phyloP scores from a whole-genome alignment of 2,329 filamentous ascomycete genomes.

The Escovopsis sp. region DNA sequence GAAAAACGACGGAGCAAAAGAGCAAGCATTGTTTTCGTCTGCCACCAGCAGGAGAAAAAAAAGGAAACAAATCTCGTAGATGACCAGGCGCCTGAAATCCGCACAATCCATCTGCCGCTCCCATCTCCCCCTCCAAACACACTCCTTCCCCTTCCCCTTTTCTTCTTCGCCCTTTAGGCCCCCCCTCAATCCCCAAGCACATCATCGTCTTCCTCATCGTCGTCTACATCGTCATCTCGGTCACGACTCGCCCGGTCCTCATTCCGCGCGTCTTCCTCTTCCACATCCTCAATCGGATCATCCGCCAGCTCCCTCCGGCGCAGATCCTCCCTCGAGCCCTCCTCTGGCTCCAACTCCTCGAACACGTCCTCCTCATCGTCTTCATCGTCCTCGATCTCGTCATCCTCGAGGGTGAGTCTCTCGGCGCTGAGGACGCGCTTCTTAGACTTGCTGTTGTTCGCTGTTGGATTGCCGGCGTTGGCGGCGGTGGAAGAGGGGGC shows the following conservation, averaged over 20 bases:
- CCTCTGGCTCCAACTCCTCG: slow-evolving; percentile 36
- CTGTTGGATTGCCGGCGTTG: slow-evolving; percentile 3
- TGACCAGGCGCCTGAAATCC: too few species aligned
- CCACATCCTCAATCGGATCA: slow-evolving; percentile 23
- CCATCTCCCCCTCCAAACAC: too few species aligned
- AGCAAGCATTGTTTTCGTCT: too few species aligned
- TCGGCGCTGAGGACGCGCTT: slow-evolving; percentile 27
- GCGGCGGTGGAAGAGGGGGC: slow-evolving; percentile 9
- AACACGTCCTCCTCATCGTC: slow-evolving; percentile 27
- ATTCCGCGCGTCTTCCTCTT: slow-evolving; percentile 15
- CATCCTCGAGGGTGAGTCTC: slow-evolving; percentile 23
- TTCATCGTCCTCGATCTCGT: slow-evolving; percentile 20
- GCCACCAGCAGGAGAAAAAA: too few species aligned
- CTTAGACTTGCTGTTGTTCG: slow-evolving; percentile 16
- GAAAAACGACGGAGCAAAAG: too few species aligned
- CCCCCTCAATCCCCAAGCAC: slow-evolving; percentile 28
- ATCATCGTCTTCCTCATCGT: slow-evolving; percentile 27
- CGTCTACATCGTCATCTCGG: slow-evolving; percentile 26
- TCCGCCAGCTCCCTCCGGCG: slow-evolving; percentile 38
- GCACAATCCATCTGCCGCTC: too few species aligned
- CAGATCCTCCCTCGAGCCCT: slow-evolving; percentile 43
- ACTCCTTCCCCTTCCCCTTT: too few species aligned
- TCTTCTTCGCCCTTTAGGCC: too few species aligned
- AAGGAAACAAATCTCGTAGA: too few species aligned
- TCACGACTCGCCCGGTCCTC: slow-evolving; percentile 18